A percentile compares a stretch with the other conserved stretches of the same genome.
Conservation (phyloP, 179 eudicot genomes). For the Beta macrorhiza region DNA sequence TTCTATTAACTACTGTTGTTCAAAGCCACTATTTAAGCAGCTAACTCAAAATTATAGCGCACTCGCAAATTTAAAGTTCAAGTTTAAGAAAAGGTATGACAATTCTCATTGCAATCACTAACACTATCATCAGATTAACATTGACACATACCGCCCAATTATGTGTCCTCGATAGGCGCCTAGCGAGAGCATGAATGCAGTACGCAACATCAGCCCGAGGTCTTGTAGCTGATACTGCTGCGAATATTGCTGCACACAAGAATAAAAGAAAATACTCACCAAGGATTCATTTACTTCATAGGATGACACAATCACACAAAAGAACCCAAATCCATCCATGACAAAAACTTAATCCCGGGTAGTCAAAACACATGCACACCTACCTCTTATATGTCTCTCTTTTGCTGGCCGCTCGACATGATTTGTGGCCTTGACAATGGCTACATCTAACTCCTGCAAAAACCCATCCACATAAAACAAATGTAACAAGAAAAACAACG, state of each 20-base stretch:
- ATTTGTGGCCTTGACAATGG: conserved; percentile 90
- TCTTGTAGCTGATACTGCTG: conserved; percentile 76
- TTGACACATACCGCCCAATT: conserved; percentile 89
- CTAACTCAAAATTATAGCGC: not conserved
- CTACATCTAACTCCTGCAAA: conserved; percentile 77
- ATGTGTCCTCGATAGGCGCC: conserved; percentile 83
- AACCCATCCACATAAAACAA: conserved; percentile 11
- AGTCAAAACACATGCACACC: conserved; percentile 9
- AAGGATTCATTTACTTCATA: conserved; percentile 14
- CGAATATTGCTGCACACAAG: conserved; percentile 65
- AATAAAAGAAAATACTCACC: conserved; percentile 9
- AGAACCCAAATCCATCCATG: not conserved
- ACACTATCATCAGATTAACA: not conserved
- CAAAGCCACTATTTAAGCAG: not conserved
- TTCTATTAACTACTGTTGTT: not conserved
- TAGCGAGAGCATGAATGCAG: conserved; percentile 89
- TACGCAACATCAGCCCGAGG: conserved; percentile 97
- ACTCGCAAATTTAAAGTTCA: not conserved
- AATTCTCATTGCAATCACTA: not conserved
- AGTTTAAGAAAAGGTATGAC: not conserved
- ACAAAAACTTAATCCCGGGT: not conserved
- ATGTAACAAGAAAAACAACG: not conserved
- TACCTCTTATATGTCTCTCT: conserved; percentile 82
- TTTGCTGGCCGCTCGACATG: conserved; percentile 92
- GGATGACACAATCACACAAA: not conserved